These are phyloP conservation scores for Gamsiella multidivaricata DNA, from an alignment of 192 early-diverging fungal species.

Conservation along the genomic window DNA sequence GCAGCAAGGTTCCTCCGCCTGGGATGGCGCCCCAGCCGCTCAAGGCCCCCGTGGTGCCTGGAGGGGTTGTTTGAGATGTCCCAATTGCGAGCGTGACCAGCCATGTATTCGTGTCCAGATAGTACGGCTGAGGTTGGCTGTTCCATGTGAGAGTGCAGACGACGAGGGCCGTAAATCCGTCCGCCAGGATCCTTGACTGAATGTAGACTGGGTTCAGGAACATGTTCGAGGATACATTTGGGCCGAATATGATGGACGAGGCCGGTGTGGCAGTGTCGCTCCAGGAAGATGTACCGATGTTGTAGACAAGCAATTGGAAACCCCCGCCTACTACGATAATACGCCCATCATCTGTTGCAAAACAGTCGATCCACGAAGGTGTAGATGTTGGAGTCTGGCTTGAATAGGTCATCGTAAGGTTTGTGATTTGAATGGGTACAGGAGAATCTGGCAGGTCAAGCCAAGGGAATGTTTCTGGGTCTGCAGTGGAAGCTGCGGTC, in stretches of 20 bases:
- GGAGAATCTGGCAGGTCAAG: constrained; percentile 32
- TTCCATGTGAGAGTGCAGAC: constrained; percentile 52
- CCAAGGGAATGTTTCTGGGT: constrained; percentile 32
- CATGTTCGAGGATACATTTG: constrained; percentile 15
- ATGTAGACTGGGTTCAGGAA: constrained; percentile 45
- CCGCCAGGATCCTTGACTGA: constrained; percentile 38
- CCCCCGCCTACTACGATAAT: constrained; percentile 45
- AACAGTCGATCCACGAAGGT: constrained; percentile 46
- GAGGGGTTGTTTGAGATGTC: constrained; percentile 30
- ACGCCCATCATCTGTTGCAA: constrained; percentile 44
- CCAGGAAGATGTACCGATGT: constrained; percentile 22
- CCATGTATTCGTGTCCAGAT: constrained; percentile 42
- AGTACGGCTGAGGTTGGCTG: constrained; percentile 49
- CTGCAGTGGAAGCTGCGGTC: not conserved
- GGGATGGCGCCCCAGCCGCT: constrained; percentile 45
- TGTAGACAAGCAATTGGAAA: constrained; percentile 24
- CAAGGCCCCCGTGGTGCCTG: constrained; percentile 1
- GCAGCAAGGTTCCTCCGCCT: constrained; percentile 12
- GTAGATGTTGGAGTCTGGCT: not conserved
- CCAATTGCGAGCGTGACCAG: constrained; percentile 39
- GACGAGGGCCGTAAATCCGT: constrained; percentile 38
- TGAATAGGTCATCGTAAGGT: constrained; percentile 43
- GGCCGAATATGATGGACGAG: constrained; percentile 17
- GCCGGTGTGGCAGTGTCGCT: not conserved
- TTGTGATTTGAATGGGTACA: constrained; percentile 30